Evolutionary conservation across 116 monocot genomes (phyloP).

Genomic region (Zostera marina): DNA sequence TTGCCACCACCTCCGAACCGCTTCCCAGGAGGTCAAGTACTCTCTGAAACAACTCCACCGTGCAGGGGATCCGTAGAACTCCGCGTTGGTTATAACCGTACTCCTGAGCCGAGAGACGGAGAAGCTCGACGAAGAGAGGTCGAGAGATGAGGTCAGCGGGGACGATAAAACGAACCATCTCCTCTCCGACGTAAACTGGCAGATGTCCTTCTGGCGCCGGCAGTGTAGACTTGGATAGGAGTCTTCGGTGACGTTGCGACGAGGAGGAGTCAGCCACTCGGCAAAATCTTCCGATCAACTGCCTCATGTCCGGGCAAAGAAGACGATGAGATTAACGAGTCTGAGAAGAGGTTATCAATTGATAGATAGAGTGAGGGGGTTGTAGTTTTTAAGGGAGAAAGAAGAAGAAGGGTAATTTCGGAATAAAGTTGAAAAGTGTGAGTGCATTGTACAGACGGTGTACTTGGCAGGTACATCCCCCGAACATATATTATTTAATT

Average conservation of each 20-base stretch:
- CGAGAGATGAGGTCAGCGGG: conserved; percentile 38
- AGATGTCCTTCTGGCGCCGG: conserved; percentile 56
- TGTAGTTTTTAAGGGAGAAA: background rate
- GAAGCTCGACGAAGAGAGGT: conserved; percentile 44
- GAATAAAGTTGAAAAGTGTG: background rate
- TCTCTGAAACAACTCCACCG: conserved; percentile 41
- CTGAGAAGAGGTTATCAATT: no score
- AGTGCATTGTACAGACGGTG: background rate
- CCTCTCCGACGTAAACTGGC: conserved; percentile 76
- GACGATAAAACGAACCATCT: conserved; percentile 60
- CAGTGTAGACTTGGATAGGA: conserved; percentile 14
- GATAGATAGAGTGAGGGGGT: background rate
- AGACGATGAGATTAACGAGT: background rate
- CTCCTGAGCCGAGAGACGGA: conserved; percentile 37
- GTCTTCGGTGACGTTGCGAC: background rate
- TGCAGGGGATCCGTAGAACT: conserved; percentile 53
- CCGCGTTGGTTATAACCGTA: conserved; percentile 66
- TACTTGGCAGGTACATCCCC: conserved; percentile 1
- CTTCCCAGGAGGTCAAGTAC: conserved; percentile 17
- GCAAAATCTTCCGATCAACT: conserved; percentile 14
- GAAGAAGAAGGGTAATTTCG: background rate
- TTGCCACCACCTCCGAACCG: background rate
- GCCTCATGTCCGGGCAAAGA: conserved; percentile 12
- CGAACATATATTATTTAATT: background rate
- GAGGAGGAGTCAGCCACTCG: conserved; percentile 12